Conservation (phyloP, 1,284 basidiomycete genomes). For the Tilletia setariae region DNA sequence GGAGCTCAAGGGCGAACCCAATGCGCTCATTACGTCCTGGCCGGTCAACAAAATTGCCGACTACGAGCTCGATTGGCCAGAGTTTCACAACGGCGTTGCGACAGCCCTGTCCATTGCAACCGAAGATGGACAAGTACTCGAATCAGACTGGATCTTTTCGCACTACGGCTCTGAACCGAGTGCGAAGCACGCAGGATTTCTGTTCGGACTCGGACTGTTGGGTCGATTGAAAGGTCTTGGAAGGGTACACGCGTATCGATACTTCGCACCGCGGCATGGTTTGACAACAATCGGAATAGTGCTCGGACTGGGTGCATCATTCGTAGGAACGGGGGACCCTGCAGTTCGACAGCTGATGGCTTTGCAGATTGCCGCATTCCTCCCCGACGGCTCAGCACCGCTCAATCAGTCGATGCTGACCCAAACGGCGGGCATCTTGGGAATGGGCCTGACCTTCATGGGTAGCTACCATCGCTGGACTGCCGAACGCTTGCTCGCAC, state of each 20-base stretch:
- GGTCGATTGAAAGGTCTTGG: slow-evolving; percentile 84
- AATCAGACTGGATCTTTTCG: slow-evolving; percentile 51
- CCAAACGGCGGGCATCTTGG: slow-evolving; percentile 82
- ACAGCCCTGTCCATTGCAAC: slow-evolving; percentile 63
- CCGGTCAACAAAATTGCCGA: slow-evolving; percentile 25
- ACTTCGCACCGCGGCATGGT: slow-evolving; percentile 91
- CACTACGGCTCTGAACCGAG: slow-evolving; percentile 57
- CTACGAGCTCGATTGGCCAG: slow-evolving; percentile 71
- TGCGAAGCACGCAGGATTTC: slow-evolving; percentile 93
- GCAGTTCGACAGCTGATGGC: slow-evolving; percentile 86
- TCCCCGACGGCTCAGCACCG: slow-evolving; percentile 80
- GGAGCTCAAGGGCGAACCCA: slow-evolving; percentile 25
- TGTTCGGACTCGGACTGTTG: slow-evolving; percentile 85
- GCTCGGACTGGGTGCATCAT: slow-evolving; percentile 84
- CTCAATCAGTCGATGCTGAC: slow-evolving; percentile 85
- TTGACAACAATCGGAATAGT: slow-evolving; percentile 88
- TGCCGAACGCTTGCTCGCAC: slow-evolving; percentile 82
- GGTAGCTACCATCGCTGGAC: slow-evolving; percentile 82
- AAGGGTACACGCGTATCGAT: slow-evolving; percentile 77
- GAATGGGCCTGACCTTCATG: slow-evolving; percentile 84
- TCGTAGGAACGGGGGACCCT: slow-evolving; percentile 79
- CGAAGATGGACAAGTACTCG: slow-evolving; percentile 51
- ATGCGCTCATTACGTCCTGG: slow-evolving; percentile 12
- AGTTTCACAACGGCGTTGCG: slow-evolving; percentile 95
- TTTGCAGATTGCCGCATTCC: slow-evolving; percentile 85